Percentiles rank a stretch among this genome's conserved stretches.
These are phyloP conservation scores for Epichloe amarillans DNA, from an alignment of 2,329 filamentous ascomycete genomes.

Conservation along the genomic window DNA sequence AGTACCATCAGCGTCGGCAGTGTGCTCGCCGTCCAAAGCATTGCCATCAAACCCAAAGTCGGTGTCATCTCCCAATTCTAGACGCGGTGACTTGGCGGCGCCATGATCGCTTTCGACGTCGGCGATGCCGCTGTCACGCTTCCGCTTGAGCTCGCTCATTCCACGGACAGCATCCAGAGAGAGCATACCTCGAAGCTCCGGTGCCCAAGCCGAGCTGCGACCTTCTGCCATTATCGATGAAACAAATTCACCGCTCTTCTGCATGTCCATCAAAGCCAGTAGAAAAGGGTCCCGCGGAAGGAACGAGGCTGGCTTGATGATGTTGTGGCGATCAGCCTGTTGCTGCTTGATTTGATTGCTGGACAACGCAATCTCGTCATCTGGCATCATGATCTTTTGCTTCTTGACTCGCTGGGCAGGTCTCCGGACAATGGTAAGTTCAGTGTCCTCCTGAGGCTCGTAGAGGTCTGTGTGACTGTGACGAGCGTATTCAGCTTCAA, in stretches of 20 bases:
- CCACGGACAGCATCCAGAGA: conserved; percentile 70
- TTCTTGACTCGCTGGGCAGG: conserved; percentile 60
- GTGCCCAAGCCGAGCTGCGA: conserved; percentile 70
- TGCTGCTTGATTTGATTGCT: conserved; percentile 71
- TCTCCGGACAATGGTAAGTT: conserved; percentile 48
- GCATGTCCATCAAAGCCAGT: conserved; percentile 79
- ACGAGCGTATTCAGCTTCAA: conserved; percentile 44
- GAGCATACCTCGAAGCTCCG: conserved; percentile 84
- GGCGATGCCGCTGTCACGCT: conserved; percentile 77
- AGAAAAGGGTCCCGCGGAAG: conserved; percentile 78
- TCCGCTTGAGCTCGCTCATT: conserved; percentile 76
- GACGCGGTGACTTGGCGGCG: conserved; percentile 53
- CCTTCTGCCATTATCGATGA: conserved; percentile 74
- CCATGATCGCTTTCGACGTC: conserved; percentile 59
- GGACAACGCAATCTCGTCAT: conserved; percentile 65
- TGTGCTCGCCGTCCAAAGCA: conserved; percentile 36
- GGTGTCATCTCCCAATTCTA: conserved; percentile 56
- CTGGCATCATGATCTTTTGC: conserved; percentile 71
- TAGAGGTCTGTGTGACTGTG: conserved; percentile 45
- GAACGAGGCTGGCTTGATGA: conserved; percentile 70
- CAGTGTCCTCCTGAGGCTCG: conserved; percentile 44
- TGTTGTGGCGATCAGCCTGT: conserved; percentile 73
- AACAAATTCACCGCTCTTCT: conserved; percentile 82
- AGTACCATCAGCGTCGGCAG: conserved; percentile 45
- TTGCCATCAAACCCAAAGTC: conserved; percentile 33